A percentile compares a stretch with the other conserved stretches of the same genome.
phyloP scores from a whole-genome alignment of 306 rosid species.

The Cucumis hystrix region DNA sequence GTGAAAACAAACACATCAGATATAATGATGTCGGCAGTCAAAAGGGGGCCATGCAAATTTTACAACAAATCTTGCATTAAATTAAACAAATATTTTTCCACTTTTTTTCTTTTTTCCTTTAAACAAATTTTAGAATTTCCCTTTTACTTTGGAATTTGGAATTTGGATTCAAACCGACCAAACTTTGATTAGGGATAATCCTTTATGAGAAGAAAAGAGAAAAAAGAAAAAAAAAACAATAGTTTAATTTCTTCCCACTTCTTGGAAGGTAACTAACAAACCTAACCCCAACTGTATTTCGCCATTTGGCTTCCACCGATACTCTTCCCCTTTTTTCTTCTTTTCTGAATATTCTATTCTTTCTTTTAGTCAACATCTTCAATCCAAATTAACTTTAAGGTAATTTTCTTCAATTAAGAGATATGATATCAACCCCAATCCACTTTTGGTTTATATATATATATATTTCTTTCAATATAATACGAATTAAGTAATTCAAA shows the following conservation, averaged over 20 bases:
- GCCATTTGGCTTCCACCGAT: background rate
- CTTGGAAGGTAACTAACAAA: background rate
- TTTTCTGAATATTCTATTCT: background rate
- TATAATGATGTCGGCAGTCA: background rate
- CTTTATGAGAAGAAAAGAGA: background rate
- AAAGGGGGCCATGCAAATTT: background rate
- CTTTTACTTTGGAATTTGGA: background rate
- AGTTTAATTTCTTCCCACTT: background rate
- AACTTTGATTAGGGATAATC: background rate
- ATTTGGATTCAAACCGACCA: slow-evolving; percentile 7
- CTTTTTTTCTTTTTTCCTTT: background rate
- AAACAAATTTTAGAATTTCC: background rate
- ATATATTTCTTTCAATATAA: too few relatives aligned
- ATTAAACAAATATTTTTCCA: background rate
- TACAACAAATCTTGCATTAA: background rate
- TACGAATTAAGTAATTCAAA: too few relatives aligned
- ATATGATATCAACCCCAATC: too few relatives aligned
- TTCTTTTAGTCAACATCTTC: background rate
- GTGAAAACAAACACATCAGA: too few relatives aligned
- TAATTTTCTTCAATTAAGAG: too few relatives aligned
- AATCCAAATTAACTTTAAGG: background rate
- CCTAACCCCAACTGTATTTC: background rate
- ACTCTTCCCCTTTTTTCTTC: background rate
- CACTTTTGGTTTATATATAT: too few relatives aligned
- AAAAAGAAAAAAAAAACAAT: background rate